Conservation (phyloP, 2,329 filamentous ascomycete species). For the Penicillium sp. region DNA sequence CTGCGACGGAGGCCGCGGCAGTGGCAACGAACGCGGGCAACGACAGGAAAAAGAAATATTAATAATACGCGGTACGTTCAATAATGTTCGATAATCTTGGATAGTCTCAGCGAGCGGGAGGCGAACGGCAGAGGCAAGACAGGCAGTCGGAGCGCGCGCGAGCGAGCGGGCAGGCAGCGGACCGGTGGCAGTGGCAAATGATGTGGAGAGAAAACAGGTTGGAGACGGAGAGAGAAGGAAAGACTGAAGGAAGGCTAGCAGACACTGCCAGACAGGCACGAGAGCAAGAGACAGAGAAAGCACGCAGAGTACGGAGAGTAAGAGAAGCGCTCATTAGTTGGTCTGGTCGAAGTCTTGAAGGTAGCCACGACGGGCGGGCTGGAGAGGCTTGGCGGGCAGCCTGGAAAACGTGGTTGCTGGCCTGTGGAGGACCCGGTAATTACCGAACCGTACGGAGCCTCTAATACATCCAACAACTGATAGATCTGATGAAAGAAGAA, state of each 20-base stretch:
- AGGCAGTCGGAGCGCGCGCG: neutral
- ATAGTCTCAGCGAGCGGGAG: neutral
- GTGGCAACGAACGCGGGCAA: neutral
- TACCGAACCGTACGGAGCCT: neutral
- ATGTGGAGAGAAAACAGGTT: neutral
- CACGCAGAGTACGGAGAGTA: neutral
- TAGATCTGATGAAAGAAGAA: too few species aligned
- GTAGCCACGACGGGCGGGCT: neutral
- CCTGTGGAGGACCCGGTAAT: neutral
- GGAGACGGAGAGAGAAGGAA: neutral
- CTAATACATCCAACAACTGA: too few species aligned
- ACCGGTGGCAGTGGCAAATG: slow-evolving; percentile 1
- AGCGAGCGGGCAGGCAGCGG: neutral
- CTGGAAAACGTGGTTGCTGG: slow-evolving; percentile 4
- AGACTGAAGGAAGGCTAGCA: neutral
- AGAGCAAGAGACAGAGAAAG: neutral
- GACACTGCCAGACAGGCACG: neutral
- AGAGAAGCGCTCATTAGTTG: too few species aligned
- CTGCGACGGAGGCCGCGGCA: neutral
- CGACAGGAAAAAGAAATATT: neutral
- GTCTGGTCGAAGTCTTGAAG: neutral
- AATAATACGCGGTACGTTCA: neutral
- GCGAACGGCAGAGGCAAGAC: neutral
- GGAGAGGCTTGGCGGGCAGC: neutral
- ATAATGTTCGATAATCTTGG: neutral